These are phyloP conservation scores for Wickerhamomyces xylosicus DNA, from an alignment of 805 yeast genomes.

Conservation along the genomic window DNA sequence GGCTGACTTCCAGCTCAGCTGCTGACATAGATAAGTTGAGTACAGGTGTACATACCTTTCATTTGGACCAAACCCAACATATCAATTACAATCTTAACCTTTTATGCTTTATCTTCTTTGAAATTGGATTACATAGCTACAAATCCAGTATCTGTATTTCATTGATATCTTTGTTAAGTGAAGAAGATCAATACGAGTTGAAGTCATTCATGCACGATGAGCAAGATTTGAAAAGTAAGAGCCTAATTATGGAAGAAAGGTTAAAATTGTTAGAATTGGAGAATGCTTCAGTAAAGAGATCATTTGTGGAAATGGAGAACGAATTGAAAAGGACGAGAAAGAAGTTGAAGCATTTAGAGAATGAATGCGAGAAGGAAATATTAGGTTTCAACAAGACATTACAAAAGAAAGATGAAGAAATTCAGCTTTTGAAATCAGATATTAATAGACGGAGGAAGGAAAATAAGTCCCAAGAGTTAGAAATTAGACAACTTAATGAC, in stretches of 20 bases:
- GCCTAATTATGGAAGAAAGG: constrained; percentile 10
- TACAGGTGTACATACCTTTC: too few species aligned
- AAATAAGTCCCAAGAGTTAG: neutral
- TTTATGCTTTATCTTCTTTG: constrained; percentile 10
- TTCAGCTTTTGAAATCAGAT: neutral
- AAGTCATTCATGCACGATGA: constrained; percentile 12
- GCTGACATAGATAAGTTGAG: too few species aligned
- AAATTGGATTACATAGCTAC: constrained; percentile 12
- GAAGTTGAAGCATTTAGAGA: neutral
- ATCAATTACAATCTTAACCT: constrained; percentile 4
- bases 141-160: constrained; percentile 8
- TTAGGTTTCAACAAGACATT: neutral
- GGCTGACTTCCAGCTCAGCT: too few species aligned
- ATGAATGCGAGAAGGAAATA: neutral
- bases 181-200: constrained; percentile 8
- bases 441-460: neutral
- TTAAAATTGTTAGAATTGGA: constrained; percentile 9
- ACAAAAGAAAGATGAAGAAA: neutral
- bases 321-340: constrained; percentile 1
- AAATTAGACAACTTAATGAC: neutral
- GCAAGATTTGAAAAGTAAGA: constrained; percentile 12
- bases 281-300: constrained; percentile 6
- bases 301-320: neutral
- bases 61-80: too few species aligned
- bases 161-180: constrained; percentile 6